Conservation (phyloP, 768 basidiomycete species). For the Agaricus subrufescens region DNA sequence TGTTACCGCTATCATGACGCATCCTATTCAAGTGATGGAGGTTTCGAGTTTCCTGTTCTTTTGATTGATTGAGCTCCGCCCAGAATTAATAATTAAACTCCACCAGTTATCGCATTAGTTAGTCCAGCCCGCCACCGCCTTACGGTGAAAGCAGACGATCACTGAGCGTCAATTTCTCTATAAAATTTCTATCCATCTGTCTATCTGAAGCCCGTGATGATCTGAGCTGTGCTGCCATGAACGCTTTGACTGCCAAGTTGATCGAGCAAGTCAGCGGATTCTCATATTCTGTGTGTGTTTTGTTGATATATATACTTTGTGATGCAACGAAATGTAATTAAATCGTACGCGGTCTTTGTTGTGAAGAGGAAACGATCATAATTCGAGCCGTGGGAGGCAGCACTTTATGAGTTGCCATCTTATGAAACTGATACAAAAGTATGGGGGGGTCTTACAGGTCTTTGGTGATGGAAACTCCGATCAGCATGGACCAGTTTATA, state of each 20-base stretch:
- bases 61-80: too few species aligned
- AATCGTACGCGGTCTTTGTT: too few species aligned
- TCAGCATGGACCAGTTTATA: not conserved
- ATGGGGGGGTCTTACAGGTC: not conserved
- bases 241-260: not conserved
- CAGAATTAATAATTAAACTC: too few species aligned
- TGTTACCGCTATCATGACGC: not conserved
- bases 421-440: not conserved
- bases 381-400: too few species aligned
- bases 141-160: not conserved
- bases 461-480: not conserved
- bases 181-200: constrained; percentile 2
- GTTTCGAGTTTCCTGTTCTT: not conserved
- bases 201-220: constrained; percentile 3
- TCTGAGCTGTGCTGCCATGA: not conserved
- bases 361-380: too few species aligned
- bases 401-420: not conserved
- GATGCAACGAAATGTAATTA: too few species aligned
- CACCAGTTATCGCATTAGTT: too few species aligned
- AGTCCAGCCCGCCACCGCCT: not conserved
- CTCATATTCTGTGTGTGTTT: too few species aligned
- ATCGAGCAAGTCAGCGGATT: not conserved
- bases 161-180: too few species aligned
- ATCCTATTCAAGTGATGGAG: too few species aligned
- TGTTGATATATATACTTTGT: too few species aligned